Percentiles rank a stretch among this genome's conserved stretches.
These are phyloP conservation scores for Gossypium schwendimanii DNA, from an alignment of 441 rosid species.

Conservation along the genomic window DNA sequence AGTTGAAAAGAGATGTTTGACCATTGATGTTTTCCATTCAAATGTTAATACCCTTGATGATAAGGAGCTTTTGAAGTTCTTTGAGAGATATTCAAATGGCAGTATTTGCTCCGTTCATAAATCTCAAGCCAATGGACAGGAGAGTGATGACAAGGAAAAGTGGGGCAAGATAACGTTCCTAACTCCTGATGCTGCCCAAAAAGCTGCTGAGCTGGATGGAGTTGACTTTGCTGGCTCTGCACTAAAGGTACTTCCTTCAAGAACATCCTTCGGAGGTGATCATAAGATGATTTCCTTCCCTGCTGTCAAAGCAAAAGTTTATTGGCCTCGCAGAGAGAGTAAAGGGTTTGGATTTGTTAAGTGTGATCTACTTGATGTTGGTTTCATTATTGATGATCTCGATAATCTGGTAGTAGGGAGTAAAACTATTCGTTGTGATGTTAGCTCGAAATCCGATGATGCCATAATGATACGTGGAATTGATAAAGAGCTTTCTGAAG, in stretches of 20 bases:
- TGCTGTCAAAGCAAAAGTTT: constrained; percentile 54
- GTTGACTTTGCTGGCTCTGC: constrained; percentile 48
- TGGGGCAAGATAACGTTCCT: constrained; percentile 70
- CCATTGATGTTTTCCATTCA: constrained; percentile 58
- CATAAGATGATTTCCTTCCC: constrained; percentile 42
- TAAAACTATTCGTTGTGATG: constrained; percentile 24
- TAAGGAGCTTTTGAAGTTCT: constrained; percentile 57
- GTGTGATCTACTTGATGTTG: constrained; percentile 33
- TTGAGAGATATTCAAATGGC: constrained; percentile 53
- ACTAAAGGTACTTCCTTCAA: constrained; percentile 45
- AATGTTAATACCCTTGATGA: constrained; percentile 41
- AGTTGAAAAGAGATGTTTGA: constrained; percentile 58
- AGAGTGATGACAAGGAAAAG: constrained; percentile 39
- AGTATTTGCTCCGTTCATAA: constrained; percentile 55
- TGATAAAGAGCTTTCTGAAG: constrained; percentile 49
- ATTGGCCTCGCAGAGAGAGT: constrained; percentile 60
- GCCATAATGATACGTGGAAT: constrained; percentile 33
- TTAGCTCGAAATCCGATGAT: constrained; percentile 22
- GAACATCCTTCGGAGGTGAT: constrained; percentile 36
- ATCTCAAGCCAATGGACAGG: constrained; percentile 31
- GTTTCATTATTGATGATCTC: constrained; percentile 28
- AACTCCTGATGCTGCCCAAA: constrained; percentile 56
- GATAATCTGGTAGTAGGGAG: constrained; percentile 34
- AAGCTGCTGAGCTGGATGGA: constrained; percentile 43
- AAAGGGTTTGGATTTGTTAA: constrained; percentile 37